phyloP scores from a whole-genome alignment of 139 green algal species.

The Picochlorum sp. region DNA sequence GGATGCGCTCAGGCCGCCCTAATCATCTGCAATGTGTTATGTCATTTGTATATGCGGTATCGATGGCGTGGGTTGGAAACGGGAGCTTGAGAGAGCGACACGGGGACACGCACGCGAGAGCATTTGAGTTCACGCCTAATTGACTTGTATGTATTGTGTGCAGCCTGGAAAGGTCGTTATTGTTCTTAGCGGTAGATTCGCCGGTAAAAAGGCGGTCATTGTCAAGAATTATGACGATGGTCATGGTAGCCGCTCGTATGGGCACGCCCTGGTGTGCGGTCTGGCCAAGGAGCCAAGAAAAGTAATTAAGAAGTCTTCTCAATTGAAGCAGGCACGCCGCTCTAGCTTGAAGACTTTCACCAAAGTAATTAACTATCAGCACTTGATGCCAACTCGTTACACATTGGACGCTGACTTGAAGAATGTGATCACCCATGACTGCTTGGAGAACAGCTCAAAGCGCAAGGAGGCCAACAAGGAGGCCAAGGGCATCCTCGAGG shows the following conservation, averaged over 20 bases:
- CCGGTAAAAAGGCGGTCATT: conserved; percentile 87
- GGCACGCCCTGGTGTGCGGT: conserved; percentile 88
- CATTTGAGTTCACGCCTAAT: not conserved
- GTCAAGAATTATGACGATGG: conserved; percentile 98
- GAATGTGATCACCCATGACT: conserved; percentile 71
- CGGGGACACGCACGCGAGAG: not conserved
- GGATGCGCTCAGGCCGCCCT: no score
- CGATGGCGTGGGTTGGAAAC: not conserved
- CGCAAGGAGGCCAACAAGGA: conserved; percentile 82
- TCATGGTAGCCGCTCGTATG: conserved; percentile 71
- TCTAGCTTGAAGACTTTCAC: conserved; percentile 87
- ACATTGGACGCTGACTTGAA: conserved; percentile 95
- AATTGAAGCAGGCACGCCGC: conserved; percentile 56
- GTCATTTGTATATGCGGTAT: not conserved
- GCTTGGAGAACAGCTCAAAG: conserved; percentile 82
- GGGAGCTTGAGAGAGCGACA: not conserved
- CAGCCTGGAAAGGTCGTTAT: conserved; percentile 80
- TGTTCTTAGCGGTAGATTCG: conserved; percentile 64
- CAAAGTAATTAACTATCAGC: conserved; percentile 99
- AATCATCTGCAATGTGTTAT: no score
- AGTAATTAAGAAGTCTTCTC: conserved; percentile 73
- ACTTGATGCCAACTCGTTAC: conserved; percentile 99
- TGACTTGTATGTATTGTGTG: conserved; percentile 1
- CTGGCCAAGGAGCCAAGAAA: conserved; percentile 94
- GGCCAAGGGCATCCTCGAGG: conserved; percentile 89